These are phyloP conservation scores for Solanum chiquidenum DNA, from an alignment of 257 asterid species.

Conservation along the genomic window DNA sequence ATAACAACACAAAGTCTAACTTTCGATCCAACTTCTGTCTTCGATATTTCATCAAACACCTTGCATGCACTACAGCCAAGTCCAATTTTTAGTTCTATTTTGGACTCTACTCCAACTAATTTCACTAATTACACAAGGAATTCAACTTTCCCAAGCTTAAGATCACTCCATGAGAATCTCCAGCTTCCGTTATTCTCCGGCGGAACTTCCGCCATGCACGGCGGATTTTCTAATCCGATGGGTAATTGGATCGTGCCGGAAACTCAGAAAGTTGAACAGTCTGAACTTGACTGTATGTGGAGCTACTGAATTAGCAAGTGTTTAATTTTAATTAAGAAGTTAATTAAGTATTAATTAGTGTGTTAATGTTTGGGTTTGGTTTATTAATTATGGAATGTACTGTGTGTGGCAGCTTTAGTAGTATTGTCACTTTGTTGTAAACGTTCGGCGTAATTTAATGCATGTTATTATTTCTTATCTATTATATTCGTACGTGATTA, in stretches of 20 bases:
- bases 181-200: slow-evolving; percentile 39
- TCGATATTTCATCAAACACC: slow-evolving; percentile 18
- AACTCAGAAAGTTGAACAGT: slow-evolving; percentile 32
- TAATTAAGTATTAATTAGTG: neutral
- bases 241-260: slow-evolving; percentile 15
- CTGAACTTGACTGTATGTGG: slow-evolving; percentile 92
- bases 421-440: neutral
- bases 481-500: neutral
- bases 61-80: neutral
- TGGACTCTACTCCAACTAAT: slow-evolving; percentile 8
- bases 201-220: slow-evolving; percentile 19
- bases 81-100: slow-evolving; percentile 10
- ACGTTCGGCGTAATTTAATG: neutral
- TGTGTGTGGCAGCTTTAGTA: neutral
- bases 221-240: slow-evolving; percentile 1
- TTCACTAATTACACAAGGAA: slow-evolving; percentile 22
- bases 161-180: slow-evolving; percentile 60
- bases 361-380: neutral
- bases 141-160: slow-evolving; percentile 42
- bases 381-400: neutral
- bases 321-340: neutral
- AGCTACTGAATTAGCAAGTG: slow-evolving; percentile 11
- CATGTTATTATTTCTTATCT: neutral
- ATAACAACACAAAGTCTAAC: neutral
- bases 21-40: slow-evolving; percentile 29